Base-by-base conservation (phyloP, 2,329 filamentous ascomycete genomes). In the Gnomoniopsis sp. region DNA sequence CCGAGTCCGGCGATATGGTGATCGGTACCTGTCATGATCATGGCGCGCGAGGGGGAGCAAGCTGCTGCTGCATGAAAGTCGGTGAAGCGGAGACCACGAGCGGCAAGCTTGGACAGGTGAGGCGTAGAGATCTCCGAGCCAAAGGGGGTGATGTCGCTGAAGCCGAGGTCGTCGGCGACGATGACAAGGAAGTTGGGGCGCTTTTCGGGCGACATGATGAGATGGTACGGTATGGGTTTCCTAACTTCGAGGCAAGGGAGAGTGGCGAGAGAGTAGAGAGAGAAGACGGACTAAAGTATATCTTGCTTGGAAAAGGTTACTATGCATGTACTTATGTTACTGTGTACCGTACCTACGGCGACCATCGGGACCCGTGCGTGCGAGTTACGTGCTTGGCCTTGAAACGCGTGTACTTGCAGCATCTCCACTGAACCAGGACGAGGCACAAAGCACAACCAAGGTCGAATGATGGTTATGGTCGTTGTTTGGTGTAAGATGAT, bases 11-110 rank as follows among this genome's bases (percentile, higher is more conserved):
- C 79, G 57, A 83, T 82, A 66, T 83, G 83, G 64, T 86, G 79
- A 65, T 86, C 84, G 0, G 84, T 87, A 3, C 84, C 84, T 0
- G 83, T 86, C 77, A 88, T 82, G 64, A 88, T 79, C 85, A 88
- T 88, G 19, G 84, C 82, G 41, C 85, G 75, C 2, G 83, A 85
- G 1, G 86, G 86, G 52, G 84, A 87, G 70, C 84, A 88, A 53
- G 85, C 85, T 2, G 84, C 81, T 0, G 86, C 85, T 1, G 84
- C 81, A 65, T 88, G 85, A 69, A 86, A 88, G 64, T 87, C 82
- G 0, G 84, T 87, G 65, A 87, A 85, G 6, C 84, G 79, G 21
- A 88, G 70, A 33, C 84, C 79, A 56, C 74, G 69, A 10, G 69
- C 69, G 11, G 62, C 64, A 1, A 71, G 63, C 19, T 53, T 59